These are phyloP conservation scores for Simplicillium aogashimaense DNA, from an alignment of 2,329 filamentous ascomycete genomes.

Conservation along the genomic window DNA sequence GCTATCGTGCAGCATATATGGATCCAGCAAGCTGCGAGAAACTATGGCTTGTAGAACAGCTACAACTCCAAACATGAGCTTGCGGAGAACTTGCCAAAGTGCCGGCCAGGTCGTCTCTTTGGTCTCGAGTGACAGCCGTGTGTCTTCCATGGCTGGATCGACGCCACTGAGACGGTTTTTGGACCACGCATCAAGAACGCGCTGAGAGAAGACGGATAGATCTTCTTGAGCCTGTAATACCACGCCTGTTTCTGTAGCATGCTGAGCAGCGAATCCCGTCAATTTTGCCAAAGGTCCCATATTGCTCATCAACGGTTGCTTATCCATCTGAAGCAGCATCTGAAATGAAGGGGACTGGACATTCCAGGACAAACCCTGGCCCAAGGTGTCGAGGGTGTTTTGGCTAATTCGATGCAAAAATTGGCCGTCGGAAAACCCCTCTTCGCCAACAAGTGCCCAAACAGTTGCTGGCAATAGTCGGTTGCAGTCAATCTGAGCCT, in stretches of 20 bases:
- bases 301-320: constrained; percentile 51
- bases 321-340: constrained; percentile 46
- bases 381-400: constrained; percentile 46
- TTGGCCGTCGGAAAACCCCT: constrained; percentile 67
- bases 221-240: constrained; percentile 48
- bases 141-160: constrained; percentile 56
- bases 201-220: constrained; percentile 56
- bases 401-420: constrained; percentile 62
- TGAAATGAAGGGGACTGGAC: constrained; percentile 48
- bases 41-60: constrained; percentile 67
- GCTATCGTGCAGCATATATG: constrained; percentile 29
- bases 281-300: constrained; percentile 60
- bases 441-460: constrained; percentile 56
- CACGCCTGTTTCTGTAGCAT: constrained; percentile 31
- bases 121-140: constrained; percentile 55
- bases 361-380: constrained; percentile 51
- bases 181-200: constrained; percentile 62
- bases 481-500: constrained; percentile 54
- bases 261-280: constrained; percentile 52
- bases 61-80: constrained; percentile 65
- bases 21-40: constrained; percentile 49
- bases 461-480: constrained; percentile 60
- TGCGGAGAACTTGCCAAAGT: constrained; percentile 67
- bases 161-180: constrained; percentile 64
- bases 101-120: constrained; percentile 55